Evolutionary conservation across 2,329 filamentous ascomycete species (phyloP).

Genomic region (Colletotrichum sp.): DNA sequence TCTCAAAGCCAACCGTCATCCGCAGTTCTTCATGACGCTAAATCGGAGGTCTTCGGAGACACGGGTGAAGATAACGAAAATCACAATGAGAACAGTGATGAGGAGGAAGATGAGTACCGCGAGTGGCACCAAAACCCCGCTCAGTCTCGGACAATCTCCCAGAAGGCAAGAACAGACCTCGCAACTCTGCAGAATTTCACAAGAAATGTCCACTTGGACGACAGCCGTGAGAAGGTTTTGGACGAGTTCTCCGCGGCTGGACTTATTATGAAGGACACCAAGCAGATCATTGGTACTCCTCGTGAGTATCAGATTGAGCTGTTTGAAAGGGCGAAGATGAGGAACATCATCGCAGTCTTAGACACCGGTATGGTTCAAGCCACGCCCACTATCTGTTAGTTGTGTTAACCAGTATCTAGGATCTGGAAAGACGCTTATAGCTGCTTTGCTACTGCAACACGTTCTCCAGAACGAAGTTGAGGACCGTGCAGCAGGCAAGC

Average conservation of each 20-base stretch:
- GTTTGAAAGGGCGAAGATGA: slow-evolving; percentile 82
- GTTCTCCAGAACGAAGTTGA: slow-evolving; percentile 80
- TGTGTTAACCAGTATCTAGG: slow-evolving; percentile 53
- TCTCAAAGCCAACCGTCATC: neutral
- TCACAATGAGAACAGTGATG: neutral
- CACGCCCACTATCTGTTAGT: neutral
- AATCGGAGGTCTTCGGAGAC: neutral
- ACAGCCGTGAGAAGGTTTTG: slow-evolving; percentile 28
- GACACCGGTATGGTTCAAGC: slow-evolving; percentile 73
- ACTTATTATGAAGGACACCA: slow-evolving; percentile 41
- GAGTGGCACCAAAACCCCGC: slow-evolving; percentile 32
- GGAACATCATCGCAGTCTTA: slow-evolving; percentile 91
- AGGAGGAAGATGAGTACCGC: slow-evolving; percentile 23
- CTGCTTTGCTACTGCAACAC: slow-evolving; percentile 81
- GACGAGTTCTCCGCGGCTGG: slow-evolving; percentile 35
- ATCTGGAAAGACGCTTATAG: slow-evolving; percentile 95
- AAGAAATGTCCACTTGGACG: slow-evolving; percentile 40
- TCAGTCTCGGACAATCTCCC: slow-evolving; percentile 42
- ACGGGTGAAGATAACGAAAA: neutral
- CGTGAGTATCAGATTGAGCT: slow-evolving; percentile 92
- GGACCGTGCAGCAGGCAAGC: slow-evolving; percentile 63
- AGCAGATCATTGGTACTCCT: slow-evolving; percentile 74
- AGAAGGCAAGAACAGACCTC: slow-evolving; percentile 53
- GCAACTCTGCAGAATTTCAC: slow-evolving; percentile 51
- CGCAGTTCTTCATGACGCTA: neutral